A percentile compares a stretch with the other conserved stretches of the same genome.
Evolutionary conservation across 768 basidiomycete species (phyloP).

Genomic region (Rhodotorula kratochvilovae): DNA sequence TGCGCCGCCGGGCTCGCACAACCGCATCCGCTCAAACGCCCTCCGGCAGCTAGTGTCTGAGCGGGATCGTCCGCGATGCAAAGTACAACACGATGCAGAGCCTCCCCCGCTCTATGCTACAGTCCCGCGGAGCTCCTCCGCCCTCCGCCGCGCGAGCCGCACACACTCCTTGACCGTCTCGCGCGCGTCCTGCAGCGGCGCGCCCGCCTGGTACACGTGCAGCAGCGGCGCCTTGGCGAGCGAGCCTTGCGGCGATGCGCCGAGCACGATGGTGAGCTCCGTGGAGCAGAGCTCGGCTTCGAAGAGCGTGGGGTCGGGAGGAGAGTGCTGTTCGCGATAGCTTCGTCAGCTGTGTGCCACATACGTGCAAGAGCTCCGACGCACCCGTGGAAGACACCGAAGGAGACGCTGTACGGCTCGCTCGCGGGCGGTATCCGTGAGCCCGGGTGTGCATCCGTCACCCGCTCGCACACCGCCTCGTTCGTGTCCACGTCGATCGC

Average conservation of each 20-base stretch:
- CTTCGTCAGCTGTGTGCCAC: not conserved
- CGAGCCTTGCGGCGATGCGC: conserved; percentile 41
- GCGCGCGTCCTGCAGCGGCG: conserved; percentile 40
- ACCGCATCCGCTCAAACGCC: too few relatives aligned
- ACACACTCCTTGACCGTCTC: conserved; percentile 44
- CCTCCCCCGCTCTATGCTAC: not conserved
- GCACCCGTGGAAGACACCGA: conserved; percentile 78
- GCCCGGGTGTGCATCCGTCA: conserved; percentile 46
- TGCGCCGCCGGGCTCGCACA: too few relatives aligned
- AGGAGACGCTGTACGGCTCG: conserved; percentile 54
- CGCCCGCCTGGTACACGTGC: conserved; percentile 48
- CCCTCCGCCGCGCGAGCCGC: conserved; percentile 37
- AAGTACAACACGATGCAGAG: not conserved
- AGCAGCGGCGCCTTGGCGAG: conserved; percentile 50
- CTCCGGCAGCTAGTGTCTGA: too few relatives aligned
- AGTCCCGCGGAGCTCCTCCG: conserved; percentile 21
- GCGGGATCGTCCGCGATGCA: too few relatives aligned
- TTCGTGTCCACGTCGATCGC: conserved; percentile 18
- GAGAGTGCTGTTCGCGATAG: conserved; percentile 50
- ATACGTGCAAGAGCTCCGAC: too few relatives aligned
- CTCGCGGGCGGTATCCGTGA: conserved; percentile 55
- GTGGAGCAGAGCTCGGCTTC: conserved; percentile 82
- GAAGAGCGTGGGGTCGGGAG: conserved; percentile 80
- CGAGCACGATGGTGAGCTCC: conserved; percentile 61
- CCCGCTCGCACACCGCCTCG: conserved; percentile 18